Conservation (phyloP, 2,329 filamentous ascomycete genomes). For the Calonectria pauciramosa region DNA sequence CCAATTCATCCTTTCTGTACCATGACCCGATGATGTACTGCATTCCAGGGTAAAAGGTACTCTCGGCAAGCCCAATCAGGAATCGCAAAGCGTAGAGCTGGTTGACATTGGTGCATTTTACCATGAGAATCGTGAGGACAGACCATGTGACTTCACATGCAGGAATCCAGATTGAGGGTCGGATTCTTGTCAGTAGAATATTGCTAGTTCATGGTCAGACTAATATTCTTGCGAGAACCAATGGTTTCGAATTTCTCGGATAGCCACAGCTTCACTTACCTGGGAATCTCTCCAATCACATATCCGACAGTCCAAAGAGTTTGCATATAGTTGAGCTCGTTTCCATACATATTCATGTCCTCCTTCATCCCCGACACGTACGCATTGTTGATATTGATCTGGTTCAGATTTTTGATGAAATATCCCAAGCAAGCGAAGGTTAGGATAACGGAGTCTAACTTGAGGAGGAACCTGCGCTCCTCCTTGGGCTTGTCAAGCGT, state of each 20-base stretch:
- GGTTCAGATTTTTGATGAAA: conserved; percentile 56
- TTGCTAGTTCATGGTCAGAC: conserved; percentile 32
- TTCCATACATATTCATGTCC: conserved; percentile 61
- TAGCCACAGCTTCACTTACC: conserved; percentile 22
- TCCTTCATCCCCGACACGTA: conserved; percentile 63
- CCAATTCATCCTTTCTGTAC: conserved; percentile 59
- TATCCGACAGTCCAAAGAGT: conserved; percentile 73
- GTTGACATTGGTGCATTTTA: conserved; percentile 53
- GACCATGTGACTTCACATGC: conserved; percentile 51
- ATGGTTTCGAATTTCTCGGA: background rate
- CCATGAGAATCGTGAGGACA: conserved; percentile 52
- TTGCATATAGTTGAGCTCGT: conserved; percentile 63
- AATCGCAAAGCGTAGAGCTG: conserved; percentile 58
- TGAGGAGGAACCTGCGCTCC: conserved; percentile 57
- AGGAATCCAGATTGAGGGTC: conserved; percentile 58
- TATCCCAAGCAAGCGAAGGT: conserved; percentile 54
- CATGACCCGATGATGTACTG: conserved; percentile 57
- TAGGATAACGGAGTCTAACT: conserved; percentile 57
- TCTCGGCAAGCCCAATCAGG: conserved; percentile 56
- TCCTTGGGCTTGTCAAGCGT: conserved; percentile 59
- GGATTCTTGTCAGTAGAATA: conserved; percentile 54
- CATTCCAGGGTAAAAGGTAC: conserved; percentile 55
- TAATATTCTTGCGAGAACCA: background rate
- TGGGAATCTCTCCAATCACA: conserved; percentile 60
- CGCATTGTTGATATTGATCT: conserved; percentile 54